Evolutionary conservation across 2,329 filamentous ascomycete species (phyloP).

Genomic region (Trichoderma oligosporum): DNA sequence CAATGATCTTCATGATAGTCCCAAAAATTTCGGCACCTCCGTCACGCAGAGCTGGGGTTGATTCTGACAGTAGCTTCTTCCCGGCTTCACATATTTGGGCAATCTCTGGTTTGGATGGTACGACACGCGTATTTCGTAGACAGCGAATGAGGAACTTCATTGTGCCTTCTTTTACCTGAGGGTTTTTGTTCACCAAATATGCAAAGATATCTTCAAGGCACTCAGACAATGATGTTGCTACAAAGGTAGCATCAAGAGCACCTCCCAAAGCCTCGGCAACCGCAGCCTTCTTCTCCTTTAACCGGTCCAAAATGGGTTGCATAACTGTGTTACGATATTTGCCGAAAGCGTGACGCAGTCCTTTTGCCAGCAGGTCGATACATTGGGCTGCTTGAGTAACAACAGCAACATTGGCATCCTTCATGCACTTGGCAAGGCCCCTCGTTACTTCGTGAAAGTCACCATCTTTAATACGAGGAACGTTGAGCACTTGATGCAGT

Average conservation of each 20-base stretch:
- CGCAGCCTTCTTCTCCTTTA: slow-evolving; percentile 94
- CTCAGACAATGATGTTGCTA: slow-evolving; percentile 69
- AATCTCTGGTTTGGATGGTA: slow-evolving; percentile 80
- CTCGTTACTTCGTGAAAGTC: slow-evolving; percentile 81
- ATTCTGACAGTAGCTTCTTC: slow-evolving; percentile 88
- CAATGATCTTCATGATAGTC: slow-evolving; percentile 97
- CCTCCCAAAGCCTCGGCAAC: slow-evolving; percentile 84
- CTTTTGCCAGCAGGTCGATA: slow-evolving; percentile 83
- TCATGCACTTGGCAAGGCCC: slow-evolving; percentile 92
- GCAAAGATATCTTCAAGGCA: slow-evolving; percentile 87
- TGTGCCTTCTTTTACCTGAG: slow-evolving; percentile 93
- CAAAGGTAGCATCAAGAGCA: slow-evolving; percentile 70
- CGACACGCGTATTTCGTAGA: slow-evolving; percentile 75
- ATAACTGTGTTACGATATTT: slow-evolving; percentile 80
- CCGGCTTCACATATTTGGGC: slow-evolving; percentile 79
- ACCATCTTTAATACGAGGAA: slow-evolving; percentile 87
- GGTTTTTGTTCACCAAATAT: slow-evolving; percentile 89
- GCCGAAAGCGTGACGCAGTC: slow-evolving; percentile 70
- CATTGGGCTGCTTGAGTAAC: slow-evolving; percentile 92
- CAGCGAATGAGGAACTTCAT: slow-evolving; percentile 90
- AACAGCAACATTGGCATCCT: slow-evolving; percentile 94
- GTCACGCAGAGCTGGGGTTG: slow-evolving; percentile 77
- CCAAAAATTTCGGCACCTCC: slow-evolving; percentile 90
- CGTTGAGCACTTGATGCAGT: slow-evolving; percentile 70
- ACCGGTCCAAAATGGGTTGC: slow-evolving; percentile 84